phyloP scores from a whole-genome alignment of 2,329 filamentous ascomycete species.

The Xylaria arbuscula region DNA sequence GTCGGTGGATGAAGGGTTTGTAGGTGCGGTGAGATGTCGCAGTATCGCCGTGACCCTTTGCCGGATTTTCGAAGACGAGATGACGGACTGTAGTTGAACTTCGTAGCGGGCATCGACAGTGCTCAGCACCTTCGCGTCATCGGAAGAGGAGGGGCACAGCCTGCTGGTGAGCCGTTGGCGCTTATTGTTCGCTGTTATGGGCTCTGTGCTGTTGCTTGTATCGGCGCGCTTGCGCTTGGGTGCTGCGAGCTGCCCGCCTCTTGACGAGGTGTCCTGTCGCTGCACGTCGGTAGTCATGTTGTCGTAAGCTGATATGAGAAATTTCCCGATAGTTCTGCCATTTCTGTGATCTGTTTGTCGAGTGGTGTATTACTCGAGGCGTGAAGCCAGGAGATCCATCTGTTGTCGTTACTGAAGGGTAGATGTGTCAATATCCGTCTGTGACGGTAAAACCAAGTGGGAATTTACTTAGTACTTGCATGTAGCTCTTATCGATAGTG shows the following conservation, averaged over 20 bases:
- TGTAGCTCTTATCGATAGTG: conserved; percentile 32
- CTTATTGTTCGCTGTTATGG: conserved; percentile 38
- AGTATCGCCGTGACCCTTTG: conserved; percentile 62
- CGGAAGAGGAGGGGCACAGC: conserved; percentile 47
- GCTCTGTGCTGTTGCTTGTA: conserved; percentile 30
- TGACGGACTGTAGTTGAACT: conserved; percentile 64
- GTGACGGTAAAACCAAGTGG: neutral
- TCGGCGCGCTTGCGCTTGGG: conserved; percentile 48
- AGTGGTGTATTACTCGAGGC: conserved; percentile 7
- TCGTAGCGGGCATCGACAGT: conserved; percentile 60
- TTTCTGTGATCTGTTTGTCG: conserved; percentile 1
- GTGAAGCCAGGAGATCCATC: conserved; percentile 2
- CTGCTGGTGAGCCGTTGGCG: conserved; percentile 42
- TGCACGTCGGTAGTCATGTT: conserved; percentile 37
- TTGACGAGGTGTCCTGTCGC: conserved; percentile 6
- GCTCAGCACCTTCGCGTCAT: conserved; percentile 58
- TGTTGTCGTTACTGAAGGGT: conserved; percentile 11
- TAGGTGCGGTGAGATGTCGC: conserved; percentile 53
- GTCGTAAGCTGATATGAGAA: neutral
- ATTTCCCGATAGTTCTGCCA: neutral
- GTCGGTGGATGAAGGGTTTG: conserved; percentile 12
- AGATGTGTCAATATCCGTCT: neutral
- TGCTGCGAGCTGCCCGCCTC: conserved; percentile 4
- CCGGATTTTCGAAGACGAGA: conserved; percentile 69
- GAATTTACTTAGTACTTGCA: neutral